Evolutionary conservation across 768 basidiomycete species (phyloP).

Genomic region (Tulasnella sp.): DNA sequence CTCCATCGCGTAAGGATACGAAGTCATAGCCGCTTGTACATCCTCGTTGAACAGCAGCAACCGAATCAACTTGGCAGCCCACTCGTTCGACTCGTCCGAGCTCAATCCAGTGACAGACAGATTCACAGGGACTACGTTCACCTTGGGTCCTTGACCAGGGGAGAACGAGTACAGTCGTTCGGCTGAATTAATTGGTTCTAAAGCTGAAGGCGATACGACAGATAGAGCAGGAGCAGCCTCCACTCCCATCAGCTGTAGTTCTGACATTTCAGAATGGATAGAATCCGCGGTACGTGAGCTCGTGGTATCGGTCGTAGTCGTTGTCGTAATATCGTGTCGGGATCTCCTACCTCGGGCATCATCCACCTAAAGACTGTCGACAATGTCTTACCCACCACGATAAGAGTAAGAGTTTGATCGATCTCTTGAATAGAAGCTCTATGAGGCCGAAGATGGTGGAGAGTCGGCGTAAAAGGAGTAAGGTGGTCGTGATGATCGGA

Average conservation of each 20-base stretch:
- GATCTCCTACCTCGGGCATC: neutral
- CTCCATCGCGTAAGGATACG: neutral
- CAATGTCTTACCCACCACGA: too few species aligned
- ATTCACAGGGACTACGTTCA: slow-evolving; percentile 53
- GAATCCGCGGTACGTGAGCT: neutral
- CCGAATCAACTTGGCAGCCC: slow-evolving; percentile 70
- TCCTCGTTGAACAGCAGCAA: slow-evolving; percentile 32
- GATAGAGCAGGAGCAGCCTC: too few species aligned
- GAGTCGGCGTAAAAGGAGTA: too few species aligned
- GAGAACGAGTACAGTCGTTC: too few species aligned
- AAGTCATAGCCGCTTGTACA: too few species aligned
- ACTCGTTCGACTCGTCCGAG: slow-evolving; percentile 55
- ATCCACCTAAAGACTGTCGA: neutral
- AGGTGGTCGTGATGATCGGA: too few species aligned
- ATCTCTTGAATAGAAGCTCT: neutral
- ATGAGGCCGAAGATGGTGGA: neutral
- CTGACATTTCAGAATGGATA: too few species aligned
- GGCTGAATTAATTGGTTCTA: too few species aligned
- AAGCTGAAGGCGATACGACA: too few species aligned
- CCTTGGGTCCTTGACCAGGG: slow-evolving; percentile 36
- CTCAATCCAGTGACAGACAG: slow-evolving; percentile 67
- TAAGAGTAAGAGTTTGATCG: too few species aligned
- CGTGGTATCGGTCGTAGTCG: neutral
- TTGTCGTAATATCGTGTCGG: too few species aligned
- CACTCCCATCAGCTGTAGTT: too few species aligned